Percentiles rank a stretch among this genome's conserved stretches.
Evolutionary conservation across 2,329 filamentous ascomycete species (phyloP).

Genomic region (Stagonosporopsis vannaccii): DNA sequence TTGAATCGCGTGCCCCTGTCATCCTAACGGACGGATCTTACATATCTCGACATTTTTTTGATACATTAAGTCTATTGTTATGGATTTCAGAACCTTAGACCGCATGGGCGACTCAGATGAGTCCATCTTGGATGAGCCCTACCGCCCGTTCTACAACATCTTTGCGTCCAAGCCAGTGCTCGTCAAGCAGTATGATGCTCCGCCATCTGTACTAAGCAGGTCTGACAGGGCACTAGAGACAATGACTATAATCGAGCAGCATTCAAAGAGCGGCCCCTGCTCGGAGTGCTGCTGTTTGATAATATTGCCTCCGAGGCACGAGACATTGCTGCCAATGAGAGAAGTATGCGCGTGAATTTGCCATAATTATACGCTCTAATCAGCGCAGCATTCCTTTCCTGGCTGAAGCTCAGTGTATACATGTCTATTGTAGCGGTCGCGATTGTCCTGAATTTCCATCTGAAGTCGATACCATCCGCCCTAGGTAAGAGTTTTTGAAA

Average conservation of each 20-base stretch:
- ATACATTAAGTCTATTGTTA: slow-evolving; percentile 11
- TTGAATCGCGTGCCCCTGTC: slow-evolving; percentile 9
- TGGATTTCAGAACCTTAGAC: slow-evolving; percentile 44
- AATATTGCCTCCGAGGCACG: slow-evolving; percentile 77
- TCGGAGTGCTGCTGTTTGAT: slow-evolving; percentile 75
- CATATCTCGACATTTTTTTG: background rate
- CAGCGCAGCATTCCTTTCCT: slow-evolving; percentile 77
- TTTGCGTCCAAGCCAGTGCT: slow-evolving; percentile 57
- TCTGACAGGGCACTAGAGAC: slow-evolving; percentile 35
- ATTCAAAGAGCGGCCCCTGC: slow-evolving; percentile 68
- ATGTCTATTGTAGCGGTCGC: slow-evolving; percentile 89
- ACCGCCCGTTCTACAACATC: slow-evolving; percentile 62
- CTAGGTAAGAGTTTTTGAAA: slow-evolving; percentile 21
- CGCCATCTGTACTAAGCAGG: background rate
- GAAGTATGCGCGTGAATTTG: slow-evolving; percentile 56
- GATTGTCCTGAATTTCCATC: slow-evolving; percentile 91
- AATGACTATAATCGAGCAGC: slow-evolving; percentile 53
- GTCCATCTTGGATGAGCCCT: slow-evolving; percentile 48
- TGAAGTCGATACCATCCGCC: slow-evolving; percentile 70
- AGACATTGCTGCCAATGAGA: slow-evolving; percentile 81
- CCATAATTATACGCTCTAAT: slow-evolving; percentile 12
- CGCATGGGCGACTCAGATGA: slow-evolving; percentile 41
- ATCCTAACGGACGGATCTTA: background rate
- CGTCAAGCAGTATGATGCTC: slow-evolving; percentile 48
- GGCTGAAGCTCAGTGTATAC: slow-evolving; percentile 87